Base-by-base conservation (phyloP, 495 filamentous ascomycete species). In the Xeromyces bisporus region DNA sequence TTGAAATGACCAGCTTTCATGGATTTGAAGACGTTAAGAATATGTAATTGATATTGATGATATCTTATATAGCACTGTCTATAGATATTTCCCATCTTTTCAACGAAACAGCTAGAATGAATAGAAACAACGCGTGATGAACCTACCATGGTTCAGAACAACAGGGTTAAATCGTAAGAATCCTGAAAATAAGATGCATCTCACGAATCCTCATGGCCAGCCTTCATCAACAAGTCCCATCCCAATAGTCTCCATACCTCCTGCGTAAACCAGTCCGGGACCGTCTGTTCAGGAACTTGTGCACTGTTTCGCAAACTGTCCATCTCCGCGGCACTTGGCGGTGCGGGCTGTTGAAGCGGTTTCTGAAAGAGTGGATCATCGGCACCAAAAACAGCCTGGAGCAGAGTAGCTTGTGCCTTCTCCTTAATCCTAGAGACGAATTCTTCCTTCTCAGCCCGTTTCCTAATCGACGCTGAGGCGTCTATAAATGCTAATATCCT, bases 241-340 rank as follows among this genome's bases (percentile, higher is more conserved):
- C 66, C 64, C 0, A 68, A 31, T 10, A 68, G 37, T n/a, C 46
- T 41, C 62, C 63, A 68, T n/a, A 65, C 35, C 28, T 59, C 51
- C 28, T 59, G 50, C 2, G 53, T 43, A 36, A 66, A 60, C 62
- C 62, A 68, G 9, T 67, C 59, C 1, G 53, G 13, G 18, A 46
- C 48, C 0, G 32, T 20, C n/a, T 39, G 23, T 8, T 48, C 34
- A 2, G 36, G 12, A 6, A 27, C 23, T n/a, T 34, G 28, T 15
- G 26, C 18, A 9, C 0, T 9, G 2, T 8, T 12, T 10, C 16
- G 17, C 11, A 38, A n/a, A 11, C 16, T 29, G 16, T 40, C 34
- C 18, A 35, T 9, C 3, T 34, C 44, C n/a, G 31, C 24, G 14
- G 42, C 23, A 29, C 44, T 40, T 2, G 51, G 45, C n/a, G 42